Evolutionary conservation across 106 monocot species (phyloP), one percentile per base, ranked within the genome.

Genomic region (Gastrodia elata): DNA sequence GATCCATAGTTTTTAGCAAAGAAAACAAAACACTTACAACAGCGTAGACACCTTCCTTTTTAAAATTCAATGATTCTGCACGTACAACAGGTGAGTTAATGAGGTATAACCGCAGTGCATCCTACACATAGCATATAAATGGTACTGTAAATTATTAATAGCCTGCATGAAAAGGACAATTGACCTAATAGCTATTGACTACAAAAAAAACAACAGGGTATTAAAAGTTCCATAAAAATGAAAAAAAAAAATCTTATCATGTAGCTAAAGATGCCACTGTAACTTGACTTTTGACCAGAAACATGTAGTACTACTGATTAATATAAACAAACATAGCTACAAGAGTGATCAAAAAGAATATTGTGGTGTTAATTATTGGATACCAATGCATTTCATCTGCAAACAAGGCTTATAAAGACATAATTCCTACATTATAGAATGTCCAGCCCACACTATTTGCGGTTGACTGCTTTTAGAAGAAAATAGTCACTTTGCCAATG

Each of bases 51-150:
- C 97, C 97, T 73, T 86, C 84, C 59, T 88, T 91, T 57, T 93
- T 98, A 75, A 98, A 98, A 71, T 87, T 71, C 80, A 98, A 75
- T 39, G 97, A 80, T 70, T 98, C 97, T 30, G 88, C 97, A 80
- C 87, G 93, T 10, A 98, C 97, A 65, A 98, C 97, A 39, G 97
- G 97, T 27, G 97, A 98, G 74, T 98, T 98, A 46, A 98, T 87
- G 40, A 98, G 81, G 73, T 98, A 98, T 7, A 98, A 67, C 44
- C 97, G 88, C 75, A 98, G 65, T 26, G 97, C 93, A 85, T 98
- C 96, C 96, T 97, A 90, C 32, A 69, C 39, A 69, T 10, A 67
- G 41, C 27, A 30, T 32, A 32, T 13, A 32, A 9, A 28, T 6
- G 7, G 28, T 30, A 28, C 30, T 10, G 32, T 61, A 32, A 32